These are phyloP conservation scores for Lactuca sativa DNA, from an alignment of 129 eudicot species.

Conservation along the genomic window DNA sequence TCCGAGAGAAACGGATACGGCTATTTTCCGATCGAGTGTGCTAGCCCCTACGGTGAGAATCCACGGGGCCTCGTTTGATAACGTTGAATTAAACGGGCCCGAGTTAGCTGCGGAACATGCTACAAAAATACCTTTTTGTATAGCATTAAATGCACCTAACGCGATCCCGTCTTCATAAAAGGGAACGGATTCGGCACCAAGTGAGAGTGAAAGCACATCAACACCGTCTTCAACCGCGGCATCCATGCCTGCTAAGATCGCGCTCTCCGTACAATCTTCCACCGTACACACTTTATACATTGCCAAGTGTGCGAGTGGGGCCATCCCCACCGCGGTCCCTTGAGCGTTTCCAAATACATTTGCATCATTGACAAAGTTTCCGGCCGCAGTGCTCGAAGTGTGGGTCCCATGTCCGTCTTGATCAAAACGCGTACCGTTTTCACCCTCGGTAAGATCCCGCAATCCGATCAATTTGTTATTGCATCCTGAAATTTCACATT, in stretches of 20 bases:
- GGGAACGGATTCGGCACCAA: slow-evolving; percentile 33
- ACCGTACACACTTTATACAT: slow-evolving; percentile 58
- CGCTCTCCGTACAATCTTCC: slow-evolving; percentile 35
- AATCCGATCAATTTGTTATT: slow-evolving; percentile 70
- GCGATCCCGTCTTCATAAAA: slow-evolving; percentile 48
- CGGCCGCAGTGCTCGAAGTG: slow-evolving; percentile 63
- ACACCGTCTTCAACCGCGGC: slow-evolving; percentile 67
- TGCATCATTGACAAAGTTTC: slow-evolving; percentile 49
- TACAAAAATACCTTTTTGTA: slow-evolving; percentile 48
- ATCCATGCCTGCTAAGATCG: slow-evolving; percentile 57
- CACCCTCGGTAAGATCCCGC: slow-evolving; percentile 26
- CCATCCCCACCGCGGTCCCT: slow-evolving; percentile 63
- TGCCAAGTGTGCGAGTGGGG: slow-evolving; percentile 66
- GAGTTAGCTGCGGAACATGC: slow-evolving; percentile 52
- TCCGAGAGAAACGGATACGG: slow-evolving; percentile 37
- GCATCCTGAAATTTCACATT: slow-evolving; percentile 52
- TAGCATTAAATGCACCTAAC: slow-evolving; percentile 52
- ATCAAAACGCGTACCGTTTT: slow-evolving; percentile 29
- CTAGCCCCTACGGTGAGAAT: slow-evolving; percentile 69
- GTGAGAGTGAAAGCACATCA: slow-evolving; percentile 58
- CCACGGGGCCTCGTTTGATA: slow-evolving; percentile 64
- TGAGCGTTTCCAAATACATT: slow-evolving; percentile 50
- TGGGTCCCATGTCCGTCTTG: slow-evolving; percentile 68
- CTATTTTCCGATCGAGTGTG: slow-evolving; percentile 45
- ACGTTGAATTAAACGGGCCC: slow-evolving; percentile 40